Percentiles rank a stretch among this genome's conserved stretches.
Evolutionary conservation across 129 eudicot genomes (phyloP).

Genomic region (Flaveria robusta): DNA sequence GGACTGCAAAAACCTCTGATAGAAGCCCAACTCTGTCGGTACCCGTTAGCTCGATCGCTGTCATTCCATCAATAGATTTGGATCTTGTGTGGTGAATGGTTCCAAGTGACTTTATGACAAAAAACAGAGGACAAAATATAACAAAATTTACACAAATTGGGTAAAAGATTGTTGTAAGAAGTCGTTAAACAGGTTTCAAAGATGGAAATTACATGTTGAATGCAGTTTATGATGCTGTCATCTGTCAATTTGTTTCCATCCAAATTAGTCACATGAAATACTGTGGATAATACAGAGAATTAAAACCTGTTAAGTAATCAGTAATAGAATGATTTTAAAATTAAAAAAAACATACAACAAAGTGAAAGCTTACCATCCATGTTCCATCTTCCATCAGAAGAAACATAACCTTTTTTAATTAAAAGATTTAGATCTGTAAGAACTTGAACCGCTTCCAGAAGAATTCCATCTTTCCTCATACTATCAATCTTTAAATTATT

Average conservation of each 20-base stretch:
- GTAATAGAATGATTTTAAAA: not conserved
- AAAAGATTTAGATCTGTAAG: slow-evolving; percentile 78
- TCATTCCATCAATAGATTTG: slow-evolving; percentile 54
- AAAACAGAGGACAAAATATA: not conserved
- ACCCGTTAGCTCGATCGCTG: slow-evolving; percentile 79
- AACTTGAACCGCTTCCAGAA: slow-evolving; percentile 92
- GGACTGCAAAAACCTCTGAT: slow-evolving; percentile 80
- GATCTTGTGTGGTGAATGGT: slow-evolving; percentile 49
- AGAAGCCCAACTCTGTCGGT: slow-evolving; percentile 79
- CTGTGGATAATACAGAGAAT: slow-evolving; percentile 36
- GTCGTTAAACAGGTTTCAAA: not conserved
- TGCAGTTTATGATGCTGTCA: slow-evolving; percentile 68
- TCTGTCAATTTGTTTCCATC: slow-evolving; percentile 77
- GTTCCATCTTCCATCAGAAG: slow-evolving; percentile 95
- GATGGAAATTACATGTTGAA: slow-evolving; percentile 62
- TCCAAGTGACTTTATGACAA: slow-evolving; percentile 56
- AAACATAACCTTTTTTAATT: slow-evolving; percentile 83
- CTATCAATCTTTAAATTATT: slow-evolving; percentile 61
- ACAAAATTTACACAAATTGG: not conserved
- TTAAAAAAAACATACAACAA: not conserved
- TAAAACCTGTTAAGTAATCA: not conserved
- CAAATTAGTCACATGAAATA: slow-evolving; percentile 84
- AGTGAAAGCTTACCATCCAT: slow-evolving; percentile 68
- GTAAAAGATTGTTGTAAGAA: not conserved
- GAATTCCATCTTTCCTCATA: slow-evolving; percentile 78